Conservation (phyloP, 805 yeast species). For the Maudiozyma barnettii region DNA sequence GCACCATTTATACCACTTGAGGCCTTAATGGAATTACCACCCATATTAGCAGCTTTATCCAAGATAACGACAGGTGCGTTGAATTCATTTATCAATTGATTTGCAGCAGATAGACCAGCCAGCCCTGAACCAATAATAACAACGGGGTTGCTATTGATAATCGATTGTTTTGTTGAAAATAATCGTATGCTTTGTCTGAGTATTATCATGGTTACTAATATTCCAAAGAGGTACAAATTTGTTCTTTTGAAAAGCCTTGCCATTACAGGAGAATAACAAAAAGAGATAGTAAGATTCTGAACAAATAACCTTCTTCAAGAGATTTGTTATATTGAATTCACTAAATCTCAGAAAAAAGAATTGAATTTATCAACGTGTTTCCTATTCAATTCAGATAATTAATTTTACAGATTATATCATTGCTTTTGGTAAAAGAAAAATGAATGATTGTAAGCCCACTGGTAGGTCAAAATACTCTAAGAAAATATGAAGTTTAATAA, state of each 20-base stretch:
- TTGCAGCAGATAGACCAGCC: slow-evolving; percentile 43
- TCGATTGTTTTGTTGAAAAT: not conserved
- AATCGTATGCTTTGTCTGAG: not conserved
- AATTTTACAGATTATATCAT: no score
- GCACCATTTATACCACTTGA: slow-evolving; percentile 65
- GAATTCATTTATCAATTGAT: slow-evolving; percentile 30
- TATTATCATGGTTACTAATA: not conserved
- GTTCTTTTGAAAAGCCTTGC: not conserved
- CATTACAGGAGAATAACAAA: not conserved
- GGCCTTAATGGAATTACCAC: slow-evolving; percentile 55
- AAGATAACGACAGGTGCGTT: slow-evolving; percentile 37
- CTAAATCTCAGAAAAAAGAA: no score
- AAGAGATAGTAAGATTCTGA: not conserved
- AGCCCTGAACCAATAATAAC: slow-evolving; percentile 49
- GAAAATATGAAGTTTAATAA: no score
- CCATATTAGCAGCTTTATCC: slow-evolving; percentile 42
- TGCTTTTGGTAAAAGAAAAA: no score
- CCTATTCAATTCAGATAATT: no score
- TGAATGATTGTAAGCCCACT: no score
- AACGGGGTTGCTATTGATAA: slow-evolving; percentile 20
- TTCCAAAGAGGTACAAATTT: not conserved
- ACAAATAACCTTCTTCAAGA: no score
- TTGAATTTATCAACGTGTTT: no score
- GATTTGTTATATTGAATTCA: no score
- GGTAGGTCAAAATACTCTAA: no score